These are phyloP conservation scores for Nemania diffusa DNA, from an alignment of 2,329 filamentous ascomycete species.

Conservation along the genomic window DNA sequence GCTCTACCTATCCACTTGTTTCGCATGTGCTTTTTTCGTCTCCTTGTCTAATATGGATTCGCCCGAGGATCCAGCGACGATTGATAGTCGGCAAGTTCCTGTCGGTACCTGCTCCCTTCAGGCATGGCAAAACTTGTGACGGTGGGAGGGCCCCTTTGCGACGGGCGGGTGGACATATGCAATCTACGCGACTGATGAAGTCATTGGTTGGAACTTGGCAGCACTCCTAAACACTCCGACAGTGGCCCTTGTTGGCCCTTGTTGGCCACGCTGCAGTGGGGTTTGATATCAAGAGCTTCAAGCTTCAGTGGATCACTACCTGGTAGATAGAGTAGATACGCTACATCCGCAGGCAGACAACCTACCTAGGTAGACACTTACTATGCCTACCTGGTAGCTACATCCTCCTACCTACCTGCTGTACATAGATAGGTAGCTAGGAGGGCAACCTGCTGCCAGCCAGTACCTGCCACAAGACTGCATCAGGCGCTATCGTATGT, in stretches of 20 bases:
- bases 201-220: conserved; percentile 31
- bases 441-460: neutral
- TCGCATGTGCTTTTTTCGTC: conserved; percentile 28
- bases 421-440: neutral
- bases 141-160: conserved; percentile 9
- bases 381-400: no score
- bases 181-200: conserved; percentile 35
- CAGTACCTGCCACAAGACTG: neutral
- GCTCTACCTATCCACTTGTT: neutral
- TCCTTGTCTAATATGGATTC: neutral
- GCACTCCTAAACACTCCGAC: conserved; percentile 9
- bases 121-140: conserved; percentile 19
- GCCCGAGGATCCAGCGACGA: conserved; percentile 19
- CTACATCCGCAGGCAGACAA: no score
- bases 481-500: conserved; percentile 18
- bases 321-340: neutral
- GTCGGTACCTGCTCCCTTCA: neutral
- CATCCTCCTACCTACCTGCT: neutral
- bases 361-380: no score
- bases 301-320: conserved; percentile 1
- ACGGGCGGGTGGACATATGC: conserved; percentile 27
- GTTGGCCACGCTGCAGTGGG: conserved; percentile 24
- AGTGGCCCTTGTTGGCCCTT: conserved; percentile 21
- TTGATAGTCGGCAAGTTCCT: conserved; percentile 21
- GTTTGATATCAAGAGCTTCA: conserved; percentile 15